phyloP scores from a whole-genome alignment of 129 eudicot genomes.

The Arctium minus region DNA sequence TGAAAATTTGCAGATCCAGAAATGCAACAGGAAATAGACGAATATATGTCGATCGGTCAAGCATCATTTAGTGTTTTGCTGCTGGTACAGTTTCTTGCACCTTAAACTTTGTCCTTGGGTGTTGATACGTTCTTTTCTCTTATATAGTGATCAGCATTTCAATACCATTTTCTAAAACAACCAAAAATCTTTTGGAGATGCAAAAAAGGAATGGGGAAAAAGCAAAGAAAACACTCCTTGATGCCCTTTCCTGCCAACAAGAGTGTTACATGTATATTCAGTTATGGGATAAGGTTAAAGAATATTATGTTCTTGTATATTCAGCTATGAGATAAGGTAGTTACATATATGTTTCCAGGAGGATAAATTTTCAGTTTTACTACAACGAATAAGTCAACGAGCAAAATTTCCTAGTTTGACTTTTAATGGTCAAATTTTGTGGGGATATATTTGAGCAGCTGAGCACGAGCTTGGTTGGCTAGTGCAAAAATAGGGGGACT shows the following conservation, averaged over 20 bases:
- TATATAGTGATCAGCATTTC: background rate
- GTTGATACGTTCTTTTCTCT: background rate
- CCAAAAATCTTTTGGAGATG: background rate
- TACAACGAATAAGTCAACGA: too few relatives aligned
- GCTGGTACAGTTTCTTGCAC: conserved; percentile 54
- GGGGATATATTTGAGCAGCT: too few relatives aligned
- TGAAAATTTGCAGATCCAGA: conserved; percentile 59
- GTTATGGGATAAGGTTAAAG: too few relatives aligned
- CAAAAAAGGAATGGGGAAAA: background rate
- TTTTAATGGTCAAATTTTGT: too few relatives aligned
- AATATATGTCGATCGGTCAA: conserved; percentile 57
- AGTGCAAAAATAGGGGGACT: too few relatives aligned
- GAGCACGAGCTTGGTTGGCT: too few relatives aligned
- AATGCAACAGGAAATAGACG: conserved; percentile 81
- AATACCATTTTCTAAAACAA: background rate
- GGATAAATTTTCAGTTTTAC: too few relatives aligned
- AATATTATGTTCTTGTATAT: too few relatives aligned
- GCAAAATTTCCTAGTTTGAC: too few relatives aligned
- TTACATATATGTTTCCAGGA: too few relatives aligned
- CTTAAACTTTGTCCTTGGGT: background rate
- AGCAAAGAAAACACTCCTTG: background rate
- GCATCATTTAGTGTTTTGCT: conserved; percentile 54
- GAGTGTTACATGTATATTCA: background rate
- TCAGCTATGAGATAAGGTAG: too few relatives aligned
- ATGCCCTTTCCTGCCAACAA: background rate